Base-by-base conservation (phyloP, 2,329 filamentous ascomycete species). In the Tetracladium maxilliforme region DNA sequence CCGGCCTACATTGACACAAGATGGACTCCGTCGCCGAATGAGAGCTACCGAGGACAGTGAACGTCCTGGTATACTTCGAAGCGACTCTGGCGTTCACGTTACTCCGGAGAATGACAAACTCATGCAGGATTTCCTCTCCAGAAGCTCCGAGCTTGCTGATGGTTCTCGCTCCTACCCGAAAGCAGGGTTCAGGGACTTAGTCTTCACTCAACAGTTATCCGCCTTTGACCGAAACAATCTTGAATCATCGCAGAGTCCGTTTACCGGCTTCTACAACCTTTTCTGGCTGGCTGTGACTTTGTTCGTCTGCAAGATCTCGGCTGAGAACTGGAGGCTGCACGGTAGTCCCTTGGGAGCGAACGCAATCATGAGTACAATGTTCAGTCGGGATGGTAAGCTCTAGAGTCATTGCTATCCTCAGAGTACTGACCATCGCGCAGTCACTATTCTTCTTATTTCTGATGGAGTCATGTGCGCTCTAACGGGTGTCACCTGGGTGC, bases 181-280 rank as follows among this genome's bases (percentile, higher is more conserved):
- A n/a, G n/a, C n/a, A n/a, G n/a, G n/a, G 33, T 56, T 62, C 34
- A 42, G 50, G 26, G 54, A 77, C 38, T 51, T 81, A 22, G 65
- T 80, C 25, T 86, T 84, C 42, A 82, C 75, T 1, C 59, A 67
- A 14, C 71, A 75, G 32, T 79, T 82, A 39, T 79, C 75, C 6
- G 63, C 73, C 0, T 84, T 86, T 44, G 79, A 86, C 45, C 61
- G 73, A 8, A 70, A 79, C 34, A 84, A 83, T 40, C 58, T 63
- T 5, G 52, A 54, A 2, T 65, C 68, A 3, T 61, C 65, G 4
- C 70, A 73, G 23, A 81, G 71, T 21, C 72, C 73, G 0, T 86
- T 84, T 38, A 70, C 78, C 42, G 80, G 80, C 16, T 86, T 86
- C 52, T 84, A 80, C 40, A 79, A 73, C 0, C 54, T 87, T 1